Evolutionary conservation across 441 rosid genomes (phyloP).

Genomic region (Flueggea neowawraea): DNA sequence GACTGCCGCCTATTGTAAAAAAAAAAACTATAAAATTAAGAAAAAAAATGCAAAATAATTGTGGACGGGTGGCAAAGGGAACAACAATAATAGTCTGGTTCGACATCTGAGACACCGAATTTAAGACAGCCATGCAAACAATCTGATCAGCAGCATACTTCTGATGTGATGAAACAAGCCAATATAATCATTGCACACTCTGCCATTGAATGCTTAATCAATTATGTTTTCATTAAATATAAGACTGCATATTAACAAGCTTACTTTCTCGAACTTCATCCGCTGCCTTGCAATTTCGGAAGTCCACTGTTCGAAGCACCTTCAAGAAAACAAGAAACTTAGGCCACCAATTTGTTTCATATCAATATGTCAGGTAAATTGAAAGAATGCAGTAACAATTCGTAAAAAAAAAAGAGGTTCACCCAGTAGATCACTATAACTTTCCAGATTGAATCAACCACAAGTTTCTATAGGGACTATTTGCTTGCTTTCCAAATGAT

Average conservation of each 20-base stretch:
- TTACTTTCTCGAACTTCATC: conserved; percentile 66
- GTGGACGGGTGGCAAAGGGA: no score
- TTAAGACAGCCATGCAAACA: no score
- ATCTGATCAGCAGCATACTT: no score
- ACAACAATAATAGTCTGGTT: no score
- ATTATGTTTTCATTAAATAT: background rate
- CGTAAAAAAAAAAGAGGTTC: background rate
- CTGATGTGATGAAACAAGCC: no score
- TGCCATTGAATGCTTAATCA: background rate
- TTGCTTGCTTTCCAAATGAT: background rate
- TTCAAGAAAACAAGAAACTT: conserved; percentile 24
- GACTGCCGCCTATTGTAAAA: background rate
- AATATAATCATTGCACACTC: background rate
- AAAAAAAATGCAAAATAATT: no score
- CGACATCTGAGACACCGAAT: no score
- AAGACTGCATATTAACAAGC: conserved; percentile 15
- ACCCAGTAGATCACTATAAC: no score
- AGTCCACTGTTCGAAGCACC: conserved; percentile 65
- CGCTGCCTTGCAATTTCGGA: conserved; percentile 61
- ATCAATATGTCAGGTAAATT: background rate
- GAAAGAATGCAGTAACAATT: conserved; percentile 4
- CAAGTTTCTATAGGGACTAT: background rate
- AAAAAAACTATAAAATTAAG: no score
- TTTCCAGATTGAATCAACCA: conserved; percentile 2
- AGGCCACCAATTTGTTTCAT: conserved; percentile 2